Percentiles rank a stretch among this genome's conserved stretches.
These are phyloP conservation scores for Phytophthora macrochlamydospora DNA, from an alignment of 352 stramenopile genomes.

Conservation along the genomic window DNA sequence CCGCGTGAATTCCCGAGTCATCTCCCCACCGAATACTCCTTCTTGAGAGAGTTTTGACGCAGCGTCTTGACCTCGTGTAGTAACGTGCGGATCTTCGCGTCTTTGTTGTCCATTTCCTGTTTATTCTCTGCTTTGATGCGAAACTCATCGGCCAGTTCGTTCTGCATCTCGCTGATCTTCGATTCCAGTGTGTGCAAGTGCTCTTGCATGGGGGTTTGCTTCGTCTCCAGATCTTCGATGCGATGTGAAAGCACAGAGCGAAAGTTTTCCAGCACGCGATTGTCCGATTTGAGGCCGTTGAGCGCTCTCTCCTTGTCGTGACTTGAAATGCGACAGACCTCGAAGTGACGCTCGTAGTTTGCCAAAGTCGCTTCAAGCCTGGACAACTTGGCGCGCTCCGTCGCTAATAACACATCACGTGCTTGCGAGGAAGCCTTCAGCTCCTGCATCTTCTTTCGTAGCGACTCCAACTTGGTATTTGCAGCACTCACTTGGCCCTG, in stretches of 20 bases:
- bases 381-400: constrained; percentile 66
- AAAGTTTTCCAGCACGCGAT: constrained; percentile 84
- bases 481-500: constrained; percentile 79
- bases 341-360: constrained; percentile 81
- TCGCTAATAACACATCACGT: constrained; percentile 73
- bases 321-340: constrained; percentile 65
- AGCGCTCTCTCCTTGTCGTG: constrained; percentile 80
- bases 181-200: constrained; percentile 63
- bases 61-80: constrained; percentile 78
- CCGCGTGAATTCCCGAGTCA: constrained; percentile 77
- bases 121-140: constrained; percentile 61
- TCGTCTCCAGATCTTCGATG: constrained; percentile 74
- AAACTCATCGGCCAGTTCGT: constrained; percentile 75
- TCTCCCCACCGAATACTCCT: constrained; percentile 82
- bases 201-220: constrained; percentile 72
- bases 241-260: constrained; percentile 78
- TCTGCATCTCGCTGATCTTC: constrained; percentile 81
- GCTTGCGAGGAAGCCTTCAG: constrained; percentile 73
- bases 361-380: constrained; percentile 68
- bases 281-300: constrained; percentile 65
- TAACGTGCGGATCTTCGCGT: constrained; percentile 78
- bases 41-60: constrained; percentile 75
- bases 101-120: constrained; percentile 73
- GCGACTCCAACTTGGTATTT: constrained; percentile 81
- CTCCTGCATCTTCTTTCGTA: constrained; percentile 88